Base-by-base conservation (phyloP, 257 asterid genomes). In the Salvia miltiorrhiza region DNA sequence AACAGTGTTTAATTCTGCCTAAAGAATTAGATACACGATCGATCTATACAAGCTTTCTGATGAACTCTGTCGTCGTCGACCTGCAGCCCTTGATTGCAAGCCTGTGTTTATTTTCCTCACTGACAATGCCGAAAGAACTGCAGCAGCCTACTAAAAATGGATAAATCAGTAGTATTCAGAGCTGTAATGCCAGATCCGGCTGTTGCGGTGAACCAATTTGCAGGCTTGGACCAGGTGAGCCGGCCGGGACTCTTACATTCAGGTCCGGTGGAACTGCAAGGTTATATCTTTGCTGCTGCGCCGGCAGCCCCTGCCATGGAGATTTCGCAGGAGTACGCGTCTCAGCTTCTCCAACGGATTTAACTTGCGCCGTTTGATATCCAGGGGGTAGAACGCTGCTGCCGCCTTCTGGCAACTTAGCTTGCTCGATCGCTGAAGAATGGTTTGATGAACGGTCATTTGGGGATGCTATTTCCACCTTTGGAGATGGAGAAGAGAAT, bases 171-270 rank as follows among this genome's bases (percentile, higher is more conserved):
- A 39, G 69, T 20, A 45, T 47, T 78, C 88, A 90, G n/a, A 90
- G 97, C 76, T 93, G 99, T 64, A 90, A 77, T n/a, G 95, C 96
- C 78, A 93, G 82, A 74, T 93, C 96, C 7, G 97, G 96, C 73
- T 84, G 97, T 76, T 80, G 94, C 0, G 97, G 93, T 0, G 95
- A 84, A 69, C 93, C 88, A 41, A 84, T 86, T 66, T 82, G 94
- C 70, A 90, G 80, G 84, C 89, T 86, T 58, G 93, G 78, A 78
- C 88, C 80, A 55, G 97, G 96, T 0, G 97, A 88, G 39, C 92
- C 88, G 0, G 75, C 77, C n/a, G 78, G 88, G n/a, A 80, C 92
- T 78, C 89, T 79, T 2, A 90, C 85, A 33, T 90, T 93, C 78
- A 93, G 79, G 71, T 90, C 98, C 0, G 97, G 98, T 5, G 94